A percentile compares a stretch with the other conserved stretches of the same genome.
Evolutionary conservation across 495 filamentous ascomycete species (phyloP).

Genomic region (Hypoxylon lenormandii): DNA sequence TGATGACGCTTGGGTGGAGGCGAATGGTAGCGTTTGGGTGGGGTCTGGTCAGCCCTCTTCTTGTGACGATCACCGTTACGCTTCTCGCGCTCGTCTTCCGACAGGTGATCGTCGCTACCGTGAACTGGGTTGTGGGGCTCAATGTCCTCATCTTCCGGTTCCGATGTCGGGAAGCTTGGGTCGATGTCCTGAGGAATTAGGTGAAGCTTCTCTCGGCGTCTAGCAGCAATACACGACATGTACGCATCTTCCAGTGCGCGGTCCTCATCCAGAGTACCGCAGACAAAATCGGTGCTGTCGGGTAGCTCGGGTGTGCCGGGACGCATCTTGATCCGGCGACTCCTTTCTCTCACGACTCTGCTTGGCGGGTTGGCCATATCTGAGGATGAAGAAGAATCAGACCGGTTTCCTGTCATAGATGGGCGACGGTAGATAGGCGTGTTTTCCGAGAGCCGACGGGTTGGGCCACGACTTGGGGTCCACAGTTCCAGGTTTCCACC

Average conservation of each 20-base stretch:
- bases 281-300: slow-evolving; percentile 97
- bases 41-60: slow-evolving; percentile 51
- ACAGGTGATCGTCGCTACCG: slow-evolving; percentile 69
- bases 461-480: slow-evolving; percentile 72
- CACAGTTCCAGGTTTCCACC: slow-evolving; percentile 81
- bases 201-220: slow-evolving; percentile 80
- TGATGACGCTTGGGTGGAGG: slow-evolving; percentile 60
- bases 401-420: slow-evolving; percentile 55
- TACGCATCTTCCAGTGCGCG: slow-evolving; percentile 92
- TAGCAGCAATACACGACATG: slow-evolving; percentile 82
- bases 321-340: slow-evolving; percentile 68
- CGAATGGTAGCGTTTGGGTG: slow-evolving; percentile 61
- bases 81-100: slow-evolving; percentile 62
- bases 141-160: slow-evolving; percentile 84
- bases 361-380: slow-evolving; percentile 36
- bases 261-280: slow-evolving; percentile 95
- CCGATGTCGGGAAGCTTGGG: slow-evolving; percentile 93
- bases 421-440: slow-evolving; percentile 54
- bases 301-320: slow-evolving; percentile 84
- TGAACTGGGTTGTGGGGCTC: slow-evolving; percentile 64
- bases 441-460: slow-evolving; percentile 54
- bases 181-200: slow-evolving; percentile 93
- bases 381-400: slow-evolving; percentile 56
- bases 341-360: slow-evolving; percentile 46
- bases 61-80: slow-evolving; percentile 55